Base-by-base conservation (phyloP, 495 filamentous ascomycete species). In the Glutinoglossum americanum region DNA sequence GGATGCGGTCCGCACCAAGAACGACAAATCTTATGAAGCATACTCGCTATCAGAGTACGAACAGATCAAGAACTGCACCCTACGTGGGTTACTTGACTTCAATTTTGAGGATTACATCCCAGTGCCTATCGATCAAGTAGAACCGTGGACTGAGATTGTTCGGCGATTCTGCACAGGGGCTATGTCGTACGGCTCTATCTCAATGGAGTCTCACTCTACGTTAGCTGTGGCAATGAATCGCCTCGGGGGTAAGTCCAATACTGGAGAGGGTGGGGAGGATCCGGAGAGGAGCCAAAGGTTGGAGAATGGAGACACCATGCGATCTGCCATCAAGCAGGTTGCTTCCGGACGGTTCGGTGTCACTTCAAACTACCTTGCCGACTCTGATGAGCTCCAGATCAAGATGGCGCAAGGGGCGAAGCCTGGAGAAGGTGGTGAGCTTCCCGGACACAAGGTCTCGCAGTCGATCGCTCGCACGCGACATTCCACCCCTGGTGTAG, bases 401-500 rank as follows among this genome's bases (percentile, higher is more conserved):
- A 99, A 99, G 78, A 99, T 99, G 92, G 92, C 92, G 10, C 92
- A 99, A 72, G 92, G 92, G 64, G 92, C 92, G 55, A 99, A 99
- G 78, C 92, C 92, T 61, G 92, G 92, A 66, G 92, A 99, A 70
- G 92, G 92, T 74, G 92, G 92, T 76, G 92, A 99, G 68, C 80
- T 99, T 61, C 92, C 92, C 33, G 92, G 92, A 30, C 89, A 97
- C 74, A 99, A 99, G 73, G 93, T 99, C 7, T 93, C 94, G 27
- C 87, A 88, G 62, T 85, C 93, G 30, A 99, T 99, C 65, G 92
- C 89, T 59, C 85, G 83, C 62, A 99, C 92, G 39, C 83, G 92
- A 61, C 90, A 97, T 73, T 99, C 92, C n/a, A 99, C 92, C 0
- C 90, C 92, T 57, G 92, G 92, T 67, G 92, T 99, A 63, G 92